phyloP scores from a whole-genome alignment of 75 land plant genomes.

The Selaginella moellendorffii region DNA sequence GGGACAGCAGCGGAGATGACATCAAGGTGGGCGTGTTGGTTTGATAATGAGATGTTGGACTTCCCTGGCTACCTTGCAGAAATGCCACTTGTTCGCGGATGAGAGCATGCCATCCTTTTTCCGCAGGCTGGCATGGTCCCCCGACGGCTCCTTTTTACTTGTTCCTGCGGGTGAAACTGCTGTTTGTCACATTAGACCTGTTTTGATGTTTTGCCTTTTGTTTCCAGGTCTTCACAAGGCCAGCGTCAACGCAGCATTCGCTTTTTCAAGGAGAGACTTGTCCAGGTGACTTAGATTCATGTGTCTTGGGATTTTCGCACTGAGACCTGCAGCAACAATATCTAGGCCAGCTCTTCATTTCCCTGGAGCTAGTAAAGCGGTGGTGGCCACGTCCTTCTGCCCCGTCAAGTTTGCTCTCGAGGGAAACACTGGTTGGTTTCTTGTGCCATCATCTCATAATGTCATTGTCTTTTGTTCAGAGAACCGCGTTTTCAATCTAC shows the following conservation, averaged over 20 bases:
- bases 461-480: slow-evolving; percentile 18
- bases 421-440: neutral
- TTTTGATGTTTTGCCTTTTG: slow-evolving; percentile 1
- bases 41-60: neutral
- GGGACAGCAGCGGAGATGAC: neutral
- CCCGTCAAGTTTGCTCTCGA: slow-evolving; percentile 48
- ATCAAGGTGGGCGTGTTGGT: neutral
- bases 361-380: slow-evolving; percentile 54
- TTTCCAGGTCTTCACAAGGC: slow-evolving; percentile 47
- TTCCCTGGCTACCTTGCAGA: slow-evolving; percentile 54
- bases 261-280: slow-evolving; percentile 68
- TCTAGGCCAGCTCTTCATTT: slow-evolving; percentile 64
- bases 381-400: slow-evolving; percentile 82
- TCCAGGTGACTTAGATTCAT: slow-evolving; percentile 48
- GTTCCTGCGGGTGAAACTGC: slow-evolving; percentile 67
- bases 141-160: slow-evolving; percentile 87
- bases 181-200: slow-evolving; percentile 19
- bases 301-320: neutral
- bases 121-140: slow-evolving; percentile 89
- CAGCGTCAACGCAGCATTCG: slow-evolving; percentile 50
- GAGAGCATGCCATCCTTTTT: slow-evolving; percentile 94
- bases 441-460: too few species aligned
- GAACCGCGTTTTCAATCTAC: slow-evolving; percentile 50
- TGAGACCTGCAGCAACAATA: neutral
- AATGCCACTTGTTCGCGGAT: slow-evolving; percentile 74